These are phyloP conservation scores for Cenchrus fungigraminus DNA, from an alignment of 176 grass and related monocot genomes.

Conservation along the genomic window DNA sequence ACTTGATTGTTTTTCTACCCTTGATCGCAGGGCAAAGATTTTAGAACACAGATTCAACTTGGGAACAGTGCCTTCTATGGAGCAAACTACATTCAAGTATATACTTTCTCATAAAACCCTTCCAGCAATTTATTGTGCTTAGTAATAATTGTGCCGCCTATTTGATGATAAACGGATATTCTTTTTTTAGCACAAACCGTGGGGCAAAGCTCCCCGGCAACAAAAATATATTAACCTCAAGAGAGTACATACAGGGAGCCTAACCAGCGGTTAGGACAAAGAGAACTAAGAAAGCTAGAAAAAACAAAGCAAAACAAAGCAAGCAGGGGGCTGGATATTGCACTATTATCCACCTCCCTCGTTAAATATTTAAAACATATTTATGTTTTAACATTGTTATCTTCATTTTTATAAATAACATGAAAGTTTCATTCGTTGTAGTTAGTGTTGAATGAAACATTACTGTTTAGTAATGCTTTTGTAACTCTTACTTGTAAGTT, in stretches of 20 bases:
- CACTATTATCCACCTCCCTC: background rate
- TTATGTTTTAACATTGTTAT: slow-evolving; percentile 4
- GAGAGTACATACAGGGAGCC: too few species aligned
- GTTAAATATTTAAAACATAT: background rate
- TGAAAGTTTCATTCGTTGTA: background rate
- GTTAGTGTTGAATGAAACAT: background rate
- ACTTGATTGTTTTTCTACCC: slow-evolving; percentile 27
- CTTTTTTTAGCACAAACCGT: too few species aligned
- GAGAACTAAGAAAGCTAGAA: too few species aligned
- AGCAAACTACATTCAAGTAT: slow-evolving; percentile 88
- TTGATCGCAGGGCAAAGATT: slow-evolving; percentile 74
- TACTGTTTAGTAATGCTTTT: background rate
- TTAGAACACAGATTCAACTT: slow-evolving; percentile 62
- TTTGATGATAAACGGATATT: background rate
- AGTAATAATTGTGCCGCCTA: background rate
- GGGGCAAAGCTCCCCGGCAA: too few species aligned
- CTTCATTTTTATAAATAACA: background rate
- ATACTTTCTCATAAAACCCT: background rate
- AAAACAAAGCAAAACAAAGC: too few species aligned
- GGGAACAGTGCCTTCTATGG: slow-evolving; percentile 68
- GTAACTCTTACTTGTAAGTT: background rate
- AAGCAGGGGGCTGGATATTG: background rate
- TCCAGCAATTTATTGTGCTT: background rate
- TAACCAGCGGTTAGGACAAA: too few species aligned
- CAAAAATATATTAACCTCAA: too few species aligned